Conservation (phyloP, 345 rosid species). For the Eucalyptus paniculata region DNA sequence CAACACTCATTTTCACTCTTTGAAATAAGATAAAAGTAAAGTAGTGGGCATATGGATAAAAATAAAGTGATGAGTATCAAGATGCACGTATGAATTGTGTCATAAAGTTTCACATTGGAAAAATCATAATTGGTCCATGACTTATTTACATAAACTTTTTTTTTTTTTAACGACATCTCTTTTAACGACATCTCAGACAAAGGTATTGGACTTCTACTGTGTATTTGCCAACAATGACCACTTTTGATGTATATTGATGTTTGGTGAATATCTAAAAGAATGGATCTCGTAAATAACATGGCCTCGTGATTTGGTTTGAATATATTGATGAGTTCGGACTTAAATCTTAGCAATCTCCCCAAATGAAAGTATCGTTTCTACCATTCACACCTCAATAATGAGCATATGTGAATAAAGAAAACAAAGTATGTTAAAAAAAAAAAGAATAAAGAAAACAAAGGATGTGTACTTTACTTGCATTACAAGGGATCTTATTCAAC, state of each 20-base stretch:
- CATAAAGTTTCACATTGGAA: background rate
- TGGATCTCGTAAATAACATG: background rate
- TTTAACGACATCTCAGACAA: fast-evolving
- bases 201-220: no score
- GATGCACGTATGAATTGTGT: background rate
- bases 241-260: fast-evolving
- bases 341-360: background rate
- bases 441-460: background rate
- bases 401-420: background rate
- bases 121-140: background rate
- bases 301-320: background rate
- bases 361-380: no score
- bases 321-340: background rate
- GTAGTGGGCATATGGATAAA: background rate
- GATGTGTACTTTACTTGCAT: background rate
- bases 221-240: background rate
- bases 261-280: background rate
- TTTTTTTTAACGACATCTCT: no score
- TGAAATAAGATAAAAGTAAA: background rate
- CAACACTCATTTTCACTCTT: background rate
- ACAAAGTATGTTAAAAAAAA: background rate
- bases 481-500: background rate
- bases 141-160: background rate
- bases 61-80: background rate
- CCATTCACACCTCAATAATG: fast-evolving